Conservation (phyloP, 23 red algal genomes). For the Gracilariopsis chorda region DNA sequence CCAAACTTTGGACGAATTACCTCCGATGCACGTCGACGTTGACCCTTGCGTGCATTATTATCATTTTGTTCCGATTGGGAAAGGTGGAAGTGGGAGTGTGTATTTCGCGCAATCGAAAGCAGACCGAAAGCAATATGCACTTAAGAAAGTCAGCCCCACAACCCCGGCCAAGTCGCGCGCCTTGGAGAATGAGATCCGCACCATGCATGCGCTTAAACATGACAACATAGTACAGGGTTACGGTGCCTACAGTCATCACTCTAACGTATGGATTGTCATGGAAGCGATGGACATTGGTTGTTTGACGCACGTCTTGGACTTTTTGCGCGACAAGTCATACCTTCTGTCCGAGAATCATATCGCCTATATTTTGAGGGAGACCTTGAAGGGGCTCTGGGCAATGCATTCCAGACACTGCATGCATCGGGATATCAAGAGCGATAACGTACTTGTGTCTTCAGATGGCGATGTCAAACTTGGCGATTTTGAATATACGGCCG, state of each 20-base stretch:
- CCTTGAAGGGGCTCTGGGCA: conserved; percentile 69
- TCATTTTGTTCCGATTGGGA: conserved; percentile 42
- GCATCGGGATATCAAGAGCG: conserved; percentile 90
- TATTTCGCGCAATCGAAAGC: conserved; percentile 39
- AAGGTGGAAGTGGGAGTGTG: conserved; percentile 40
- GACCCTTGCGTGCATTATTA: conserved; percentile 15
- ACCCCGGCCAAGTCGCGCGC: conserved; percentile 54
- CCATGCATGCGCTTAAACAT: conserved; percentile 80
- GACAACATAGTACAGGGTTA: conserved; percentile 81
- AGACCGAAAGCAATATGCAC: conserved; percentile 30
- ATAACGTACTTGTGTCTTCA: conserved; percentile 77
- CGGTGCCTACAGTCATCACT: conserved; percentile 53
- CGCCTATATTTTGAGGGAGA: conserved; percentile 77
- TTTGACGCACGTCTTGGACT: conserved; percentile 78
- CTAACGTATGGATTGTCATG: conserved; percentile 84
- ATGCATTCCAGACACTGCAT: conserved; percentile 76
- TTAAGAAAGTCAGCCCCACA: conserved; percentile 79
- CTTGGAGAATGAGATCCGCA: conserved; percentile 87
- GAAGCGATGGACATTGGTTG: conserved; percentile 83
- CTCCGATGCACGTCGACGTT: conserved; percentile 42
- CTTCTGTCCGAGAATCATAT: conserved; percentile 75
- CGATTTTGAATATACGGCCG: conserved; percentile 81
- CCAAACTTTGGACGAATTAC: not conserved
- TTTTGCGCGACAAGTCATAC: conserved; percentile 47
- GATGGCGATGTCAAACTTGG: conserved; percentile 73